Evolutionary conservation across 805 yeast species (phyloP), one percentile per base, ranked within the genome.

Genomic region (Wickerhamiella azymoides): DNA sequence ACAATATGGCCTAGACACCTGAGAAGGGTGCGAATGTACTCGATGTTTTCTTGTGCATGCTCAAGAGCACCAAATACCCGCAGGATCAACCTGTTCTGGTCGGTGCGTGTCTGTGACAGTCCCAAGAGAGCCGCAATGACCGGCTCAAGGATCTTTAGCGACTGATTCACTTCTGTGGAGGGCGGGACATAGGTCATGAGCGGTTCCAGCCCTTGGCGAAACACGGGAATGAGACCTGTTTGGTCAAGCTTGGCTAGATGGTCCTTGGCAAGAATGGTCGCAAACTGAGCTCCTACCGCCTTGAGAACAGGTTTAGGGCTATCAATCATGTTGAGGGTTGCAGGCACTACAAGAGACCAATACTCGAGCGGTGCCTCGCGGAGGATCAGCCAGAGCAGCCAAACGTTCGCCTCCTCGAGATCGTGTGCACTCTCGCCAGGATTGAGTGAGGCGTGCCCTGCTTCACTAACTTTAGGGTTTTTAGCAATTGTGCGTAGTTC

Each of bases 81-180:
- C n/a, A 57, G 40, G 33, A 62, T 49, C 8, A 60, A 37, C 25
- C 35, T 43, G 40, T 59, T 49, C 30, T 21, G 37, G 13, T 45
- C 38, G 32, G 27, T 14, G 10, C 43, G 36, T 1, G 45, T 35
- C 5, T 40, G n/a, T n/a, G 60, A 73, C 3, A 67, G 67, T 40
- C 62, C 69, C 45, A 65, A 64, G 48, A 61, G 69, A 37, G 72
- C 73, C 2, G 60, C 62, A n/a, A 63, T 64, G 36, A 76, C 69
- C 47, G 63, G 48, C n/a, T 49, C 37, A 5, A 53, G 46, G 10
- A 60, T 27, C 5, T 17, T 27, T 26, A 37, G 45, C 5, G 63
- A 49, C 10, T 50, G 45, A 2, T 44, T 45, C 2, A 51, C 46
- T 8, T 45, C 46, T 2, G 47, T 49, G 10, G 60, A 43, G 1